Evolutionary conservation across 2,329 filamentous ascomycete species (phyloP), one percentile per base, ranked within the genome.

Genomic region (Neofusicoccum parvum): DNA sequence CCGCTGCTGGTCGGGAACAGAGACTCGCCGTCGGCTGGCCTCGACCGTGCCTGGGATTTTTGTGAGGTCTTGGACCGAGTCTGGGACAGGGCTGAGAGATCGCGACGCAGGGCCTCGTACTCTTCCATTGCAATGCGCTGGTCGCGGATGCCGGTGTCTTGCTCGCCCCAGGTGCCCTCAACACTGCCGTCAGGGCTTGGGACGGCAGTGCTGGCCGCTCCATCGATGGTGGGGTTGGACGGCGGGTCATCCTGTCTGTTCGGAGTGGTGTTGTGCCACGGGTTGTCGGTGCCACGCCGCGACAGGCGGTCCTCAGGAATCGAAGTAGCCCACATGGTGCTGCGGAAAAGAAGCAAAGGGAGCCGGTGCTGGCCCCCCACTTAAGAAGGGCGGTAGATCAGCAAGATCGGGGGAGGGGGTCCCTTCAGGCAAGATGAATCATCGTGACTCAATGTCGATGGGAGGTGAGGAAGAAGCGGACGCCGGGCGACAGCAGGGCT

Each of bases 161-260:
- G 77, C 73, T 90, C 88, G 14, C 88, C 88, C 88, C 88, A 90
- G 20, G 84, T 87, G 39, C 87, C 86, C 56, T 80, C 80, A 58
- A 66, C 70, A 49, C 71, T 70, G 74, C 75, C 72, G 77, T 66
- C 67, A 62, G 69, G 69, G 59, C 67, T 73, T 4, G 69, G 58
- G n/a, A 63, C 66, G 17, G 66, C 64, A 11, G 64, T 59, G 17
- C 11, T 46, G 34, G 34, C 48, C 7, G 50, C 17, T 11, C 15
- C 53, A 34, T 53, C 62, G 37, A 66, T 67, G 17, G 27, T 32
- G 9, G 9, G 11, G 46, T 69, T 73, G 34, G 62, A 39, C 1
- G 58, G 67, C 7, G 50, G 59, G 59, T 70, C 69, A 67, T 73
- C 71, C 63, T 62, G 62, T 27, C 37, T 68, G 71, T 62, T 69